phyloP scores from a whole-genome alignment of 305 asterid genomes.

The Nicotiana rustica region DNA sequence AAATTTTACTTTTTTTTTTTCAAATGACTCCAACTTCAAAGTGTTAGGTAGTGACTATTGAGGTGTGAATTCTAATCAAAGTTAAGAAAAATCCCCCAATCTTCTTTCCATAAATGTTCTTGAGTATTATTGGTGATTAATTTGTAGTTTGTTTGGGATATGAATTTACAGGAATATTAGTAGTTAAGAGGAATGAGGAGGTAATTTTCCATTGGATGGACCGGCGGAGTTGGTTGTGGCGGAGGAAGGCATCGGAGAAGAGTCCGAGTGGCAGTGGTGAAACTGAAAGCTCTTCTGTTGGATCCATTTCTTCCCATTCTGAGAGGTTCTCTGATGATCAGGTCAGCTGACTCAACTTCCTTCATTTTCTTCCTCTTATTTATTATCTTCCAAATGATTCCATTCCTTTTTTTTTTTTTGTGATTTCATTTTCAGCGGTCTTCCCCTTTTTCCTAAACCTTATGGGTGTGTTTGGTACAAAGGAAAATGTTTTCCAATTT shows the following conservation, averaged over 20 bases:
- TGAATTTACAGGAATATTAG: constrained; percentile 16
- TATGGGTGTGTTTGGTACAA: too few species aligned
- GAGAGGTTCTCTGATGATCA: constrained; percentile 88
- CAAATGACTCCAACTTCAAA: constrained; percentile 31
- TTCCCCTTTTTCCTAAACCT: too few species aligned
- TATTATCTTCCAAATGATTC: constrained; percentile 12
- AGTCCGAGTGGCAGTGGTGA: constrained; percentile 73
- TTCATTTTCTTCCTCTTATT: constrained; percentile 13
- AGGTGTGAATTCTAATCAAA: constrained; percentile 68
- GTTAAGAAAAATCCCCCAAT: constrained; percentile 38
- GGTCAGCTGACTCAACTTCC: constrained; percentile 46
- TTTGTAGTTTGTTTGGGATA: constrained; percentile 6
- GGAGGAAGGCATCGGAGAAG: constrained; percentile 80
- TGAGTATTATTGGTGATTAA: constrained; percentile 9
- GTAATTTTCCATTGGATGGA: constrained; percentile 60
- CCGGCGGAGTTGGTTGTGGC: constrained; percentile 88
- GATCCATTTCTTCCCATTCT: constrained; percentile 73
- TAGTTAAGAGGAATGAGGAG: constrained; percentile 32
- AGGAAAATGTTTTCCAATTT: too few species aligned
- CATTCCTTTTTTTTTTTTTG: background rate
- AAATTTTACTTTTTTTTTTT: constrained; percentile 22
- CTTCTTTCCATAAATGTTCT: background rate
- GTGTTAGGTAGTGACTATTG: constrained; percentile 48
- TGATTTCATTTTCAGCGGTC: background rate
- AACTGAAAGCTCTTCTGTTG: constrained; percentile 76